These are phyloP conservation scores for Xylariaceae sp. DNA, from an alignment of 2,329 filamentous ascomycete genomes.

Conservation along the genomic window DNA sequence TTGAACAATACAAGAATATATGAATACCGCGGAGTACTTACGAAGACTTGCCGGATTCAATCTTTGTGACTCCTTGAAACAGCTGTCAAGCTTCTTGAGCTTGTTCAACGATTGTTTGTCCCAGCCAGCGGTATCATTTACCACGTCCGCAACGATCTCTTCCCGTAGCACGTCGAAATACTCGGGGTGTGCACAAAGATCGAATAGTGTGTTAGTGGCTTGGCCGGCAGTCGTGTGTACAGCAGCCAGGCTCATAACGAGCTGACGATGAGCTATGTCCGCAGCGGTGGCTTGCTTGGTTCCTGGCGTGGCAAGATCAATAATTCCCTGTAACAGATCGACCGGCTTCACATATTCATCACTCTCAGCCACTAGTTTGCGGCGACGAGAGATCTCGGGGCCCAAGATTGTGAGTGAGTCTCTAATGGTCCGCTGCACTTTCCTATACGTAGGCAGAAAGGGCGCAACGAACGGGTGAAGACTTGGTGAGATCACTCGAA, in stretches of 20 bases:
- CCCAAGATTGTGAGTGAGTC: too few relatives aligned
- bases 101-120: neutral
- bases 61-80: slow-evolving; percentile 5
- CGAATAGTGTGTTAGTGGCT: neutral
- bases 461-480: neutral
- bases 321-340: slow-evolving; percentile 1
- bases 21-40: too few relatives aligned
- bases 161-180: neutral
- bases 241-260: neutral
- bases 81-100: slow-evolving; percentile 1
- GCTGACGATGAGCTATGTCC: neutral
- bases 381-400: neutral
- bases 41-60: neutral
- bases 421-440: too few relatives aligned
- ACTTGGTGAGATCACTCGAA: neutral
- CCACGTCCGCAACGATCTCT: neutral
- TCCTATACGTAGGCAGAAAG: neutral
- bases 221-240: slow-evolving; percentile 1
- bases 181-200: neutral
- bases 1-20: neutral
- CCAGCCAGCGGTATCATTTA: neutral
- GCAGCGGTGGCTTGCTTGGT: too few relatives aligned
- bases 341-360: neutral
- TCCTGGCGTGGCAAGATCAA: neutral
- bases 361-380: neutral